Base-by-base conservation (phyloP, 2,329 filamentous ascomycete genomes). In the Colletotrichum sidae region DNA sequence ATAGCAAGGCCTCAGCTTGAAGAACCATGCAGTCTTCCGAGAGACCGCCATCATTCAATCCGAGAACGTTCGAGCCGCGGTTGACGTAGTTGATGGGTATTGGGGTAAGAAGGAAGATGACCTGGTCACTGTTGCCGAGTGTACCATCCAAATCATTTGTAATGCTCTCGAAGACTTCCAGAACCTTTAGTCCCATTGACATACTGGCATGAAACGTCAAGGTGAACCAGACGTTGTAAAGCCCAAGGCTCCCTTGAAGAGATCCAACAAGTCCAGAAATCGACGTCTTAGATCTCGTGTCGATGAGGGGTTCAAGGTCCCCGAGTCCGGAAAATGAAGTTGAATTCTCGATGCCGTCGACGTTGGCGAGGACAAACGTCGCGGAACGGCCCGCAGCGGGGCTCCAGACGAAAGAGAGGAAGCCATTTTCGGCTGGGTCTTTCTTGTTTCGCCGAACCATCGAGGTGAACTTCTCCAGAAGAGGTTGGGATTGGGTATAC, bases 21-120 rank as follows among this genome's bases (percentile, higher is more conserved):
- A 51, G 45, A 2, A 64, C 39, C 44, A 64, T 64, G 8, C 49
- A 53, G 8, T 51, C 47, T 15, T 64, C 55, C 2, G 38, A 49
- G 11, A 44, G 13, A 11, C 41, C 39, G 7, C 25, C 25, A 25
- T 54, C 15, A 8, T 59, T 56, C 33, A 64, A n/a, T 17, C 41
- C 60, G 13, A 64, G 60, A 7, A 64, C 8, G 13, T 64, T 64
- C 2, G 50, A 17, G 15, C 54, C 49, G 25, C 42, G 33, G 35
- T 57, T 33, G 1, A 49, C 60, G 4, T 65, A 59, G 17, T 53
- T 45, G 33, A 55, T 54, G 35, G 67, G 65, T 7, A 64, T 52
- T 1, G 68, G 68, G 11, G 65, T 51, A 15, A 55, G 33, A 1
- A 69, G 34, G 10, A 57, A 55, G 39, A 58, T 51, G 3, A 68